Evolutionary conservation across 495 filamentous ascomycete species (phyloP).

Genomic region (Trichoderma asperelloides): DNA sequence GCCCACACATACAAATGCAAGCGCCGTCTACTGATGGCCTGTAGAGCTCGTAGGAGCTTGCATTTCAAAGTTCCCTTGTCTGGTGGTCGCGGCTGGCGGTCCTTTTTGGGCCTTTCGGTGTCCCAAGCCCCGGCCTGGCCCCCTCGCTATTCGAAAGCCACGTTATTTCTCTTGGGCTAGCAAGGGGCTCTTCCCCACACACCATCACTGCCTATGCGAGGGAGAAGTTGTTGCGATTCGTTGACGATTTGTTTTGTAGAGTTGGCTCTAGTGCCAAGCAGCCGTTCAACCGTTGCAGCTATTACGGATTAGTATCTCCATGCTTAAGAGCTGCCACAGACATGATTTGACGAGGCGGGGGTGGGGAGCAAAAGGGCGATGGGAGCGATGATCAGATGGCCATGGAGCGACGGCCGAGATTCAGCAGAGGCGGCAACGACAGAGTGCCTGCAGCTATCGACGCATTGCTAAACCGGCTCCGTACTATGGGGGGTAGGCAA

Average conservation of each 20-base stretch:
- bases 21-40: not conserved
- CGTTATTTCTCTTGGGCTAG: not conserved
- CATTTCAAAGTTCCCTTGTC: not conserved
- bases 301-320: not conserved
- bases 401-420: not conserved
- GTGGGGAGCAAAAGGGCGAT: not conserved
- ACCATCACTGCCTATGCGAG: not conserved
- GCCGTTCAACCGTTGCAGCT: not conserved
- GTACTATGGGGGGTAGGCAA: not conserved
- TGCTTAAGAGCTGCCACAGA: not conserved
- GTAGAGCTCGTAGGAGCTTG: not conserved
- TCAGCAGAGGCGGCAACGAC: not conserved
- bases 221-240: not conserved
- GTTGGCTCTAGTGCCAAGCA: not conserved
- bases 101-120: not conserved
- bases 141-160: not conserved
- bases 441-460: not conserved
- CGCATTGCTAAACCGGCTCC: not conserved
- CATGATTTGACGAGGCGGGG: not conserved
- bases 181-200: constrained; percentile 6
- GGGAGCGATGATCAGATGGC: not conserved
- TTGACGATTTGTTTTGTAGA: not conserved
- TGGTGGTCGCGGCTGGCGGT: not conserved
- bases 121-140: not conserved
- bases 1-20: not conserved